Base-by-base conservation (phyloP, 2,329 filamentous ascomycete genomes). In the Metarhizium brunneum region DNA sequence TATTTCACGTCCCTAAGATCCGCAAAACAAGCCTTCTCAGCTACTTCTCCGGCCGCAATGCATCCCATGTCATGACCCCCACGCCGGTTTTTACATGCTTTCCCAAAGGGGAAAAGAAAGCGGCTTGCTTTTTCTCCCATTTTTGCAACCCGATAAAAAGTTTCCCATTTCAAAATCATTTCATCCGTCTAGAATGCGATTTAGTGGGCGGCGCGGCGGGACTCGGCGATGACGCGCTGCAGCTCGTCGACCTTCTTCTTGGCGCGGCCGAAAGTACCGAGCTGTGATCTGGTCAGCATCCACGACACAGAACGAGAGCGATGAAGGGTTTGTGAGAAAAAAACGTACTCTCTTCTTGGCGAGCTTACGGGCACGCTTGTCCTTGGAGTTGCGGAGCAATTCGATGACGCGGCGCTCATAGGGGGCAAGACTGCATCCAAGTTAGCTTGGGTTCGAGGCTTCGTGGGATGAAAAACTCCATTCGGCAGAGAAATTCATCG, bases 181-280 rank as follows among this genome's bases (percentile, higher is more conserved):
- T 16, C 43, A 11, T 29, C 36, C 52, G 4, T 47, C 20, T 52
- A n/a, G n/a, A 1, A 16, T 10, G 35, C 43, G 52, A 60, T 73
- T 83, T 83, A 84, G 76, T 84, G 81, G 66, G 75, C 72, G 68
- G 75, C 72, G 68, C 80, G 77, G 79, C 92, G 92, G 74, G 92
- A 87, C 83, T 97, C 94, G 71, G 92, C 90, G 74, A 99, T 99
- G 78, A 99, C 89, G 71, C 90, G 86, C 81, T 91, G 90, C 81
- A 99, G 90, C 82, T 97, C 92, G 76, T 99, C 94, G 68, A 99
- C 94, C 92, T 99, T 99, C 76, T 84, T 87, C 92, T 99, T 99
- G 73, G 92, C 92, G 77, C 94, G 92, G 73, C 90, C 89, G 79
- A 97, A 97, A 69, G 94, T 97, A 76, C 94, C 94, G 82, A 99